Conservation (phyloP, 176 grass and related monocot genomes). For the Phyllostachys edulis region DNA sequence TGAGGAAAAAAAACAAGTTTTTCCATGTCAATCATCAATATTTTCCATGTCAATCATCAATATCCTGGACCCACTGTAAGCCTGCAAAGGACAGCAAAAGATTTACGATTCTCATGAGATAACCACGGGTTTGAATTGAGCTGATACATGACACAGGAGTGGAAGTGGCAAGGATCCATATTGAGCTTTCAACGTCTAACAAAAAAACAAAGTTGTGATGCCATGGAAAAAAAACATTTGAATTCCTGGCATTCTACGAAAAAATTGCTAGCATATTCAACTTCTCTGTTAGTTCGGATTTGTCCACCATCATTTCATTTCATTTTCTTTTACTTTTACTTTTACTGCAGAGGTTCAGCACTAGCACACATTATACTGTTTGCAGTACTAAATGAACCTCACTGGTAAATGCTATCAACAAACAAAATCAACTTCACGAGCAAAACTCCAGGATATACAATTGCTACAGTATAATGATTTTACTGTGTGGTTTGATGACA, state of each 20-base stretch:
- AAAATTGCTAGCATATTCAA: neutral
- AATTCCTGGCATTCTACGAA: neutral
- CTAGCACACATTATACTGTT: neutral
- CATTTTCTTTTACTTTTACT: neutral
- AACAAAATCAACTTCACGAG: neutral
- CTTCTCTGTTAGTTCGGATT: neutral
- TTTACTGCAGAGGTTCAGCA: neutral
- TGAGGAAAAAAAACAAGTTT: constrained; percentile 6
- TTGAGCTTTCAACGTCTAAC: neutral
- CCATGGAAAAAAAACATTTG: neutral
- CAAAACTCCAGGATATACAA: neutral
- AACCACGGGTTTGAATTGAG: neutral
- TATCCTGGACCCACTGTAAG: constrained; percentile 56
- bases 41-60: constrained; percentile 57
- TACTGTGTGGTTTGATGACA: neutral
- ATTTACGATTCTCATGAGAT: neutral
- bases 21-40: constrained; percentile 56
- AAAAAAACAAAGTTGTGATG: neutral
- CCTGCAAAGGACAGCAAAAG: constrained; percentile 39
- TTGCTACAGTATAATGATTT: neutral
- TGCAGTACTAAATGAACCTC: neutral
- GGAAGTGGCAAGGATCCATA: neutral
- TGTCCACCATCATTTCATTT: neutral
- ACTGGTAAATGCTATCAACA: neutral
- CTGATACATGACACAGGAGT: neutral